phyloP scores from a whole-genome alignment of 257 asterid species.

The Cinchona pubescens region DNA sequence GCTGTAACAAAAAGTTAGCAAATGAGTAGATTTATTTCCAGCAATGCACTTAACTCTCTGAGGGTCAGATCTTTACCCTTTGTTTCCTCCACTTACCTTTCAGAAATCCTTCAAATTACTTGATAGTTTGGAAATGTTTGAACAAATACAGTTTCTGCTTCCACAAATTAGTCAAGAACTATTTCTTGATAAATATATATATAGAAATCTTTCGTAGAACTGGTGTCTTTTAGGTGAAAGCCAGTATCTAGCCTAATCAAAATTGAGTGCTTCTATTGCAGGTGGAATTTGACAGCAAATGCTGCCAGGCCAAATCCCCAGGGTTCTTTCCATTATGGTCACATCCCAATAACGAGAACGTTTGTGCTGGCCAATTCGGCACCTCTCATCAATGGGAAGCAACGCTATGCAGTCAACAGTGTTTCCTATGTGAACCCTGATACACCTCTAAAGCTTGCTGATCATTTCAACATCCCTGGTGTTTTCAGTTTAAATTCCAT shows the following conservation, averaged over 20 bases:
- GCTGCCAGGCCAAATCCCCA: conserved; percentile 99
- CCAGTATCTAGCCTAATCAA: not conserved
- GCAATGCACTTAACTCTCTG: not conserved
- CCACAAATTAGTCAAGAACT: not conserved
- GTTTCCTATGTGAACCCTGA: conserved; percentile 65
- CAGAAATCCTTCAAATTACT: not conserved
- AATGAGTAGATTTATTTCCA: not conserved
- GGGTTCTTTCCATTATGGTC: conserved; percentile 91
- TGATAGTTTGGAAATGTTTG: not conserved
- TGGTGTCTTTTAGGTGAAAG: not conserved
- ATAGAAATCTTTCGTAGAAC: not conserved
- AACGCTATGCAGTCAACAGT: conserved; percentile 74
- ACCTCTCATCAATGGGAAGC: conserved; percentile 66
- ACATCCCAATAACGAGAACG: conserved; percentile 55
- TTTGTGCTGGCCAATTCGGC: conserved; percentile 74
- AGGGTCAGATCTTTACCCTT: not conserved
- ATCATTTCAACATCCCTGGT: conserved; percentile 78
- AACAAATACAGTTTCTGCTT: not conserved
- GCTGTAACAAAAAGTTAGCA: too few relatives aligned
- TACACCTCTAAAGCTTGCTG: conserved; percentile 96
- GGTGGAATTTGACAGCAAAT: conserved; percentile 95
- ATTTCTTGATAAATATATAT: not conserved
- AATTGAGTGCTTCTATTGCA: conserved; percentile 23
- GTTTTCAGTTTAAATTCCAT: conserved; percentile 65
- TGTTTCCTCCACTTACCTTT: not conserved